Base-by-base conservation (phyloP, 2,329 filamentous ascomycete species). In the Pseudonectria buxi region DNA sequence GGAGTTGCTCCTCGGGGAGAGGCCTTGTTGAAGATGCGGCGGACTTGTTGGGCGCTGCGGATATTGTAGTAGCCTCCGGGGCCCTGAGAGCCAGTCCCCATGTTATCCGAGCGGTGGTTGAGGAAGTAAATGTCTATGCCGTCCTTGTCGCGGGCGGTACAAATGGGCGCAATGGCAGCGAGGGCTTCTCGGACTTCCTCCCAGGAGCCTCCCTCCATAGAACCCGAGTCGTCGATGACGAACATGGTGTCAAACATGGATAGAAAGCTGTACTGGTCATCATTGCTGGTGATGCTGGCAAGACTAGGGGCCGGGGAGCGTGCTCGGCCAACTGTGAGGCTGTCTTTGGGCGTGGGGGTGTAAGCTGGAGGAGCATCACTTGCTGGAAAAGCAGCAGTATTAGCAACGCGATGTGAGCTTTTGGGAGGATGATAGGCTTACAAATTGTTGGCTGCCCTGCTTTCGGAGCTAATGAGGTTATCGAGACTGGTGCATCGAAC, bases 111-210 rank as follows among this genome's bases (percentile, higher is more conserved):
- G 25, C 57, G 54, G 55, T 83, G 74, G 63, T 96, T 95, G 26
- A 96, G 69, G 61, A 96, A 96, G 71, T 86, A 88, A 44, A 96
- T 68, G 55, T 96, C 90, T 47, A 96, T 80, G 14, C 90, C 90
- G 58, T 95, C 86, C 1, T 68, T 63, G 56, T 96, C 90, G 58
- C 85, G 80, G 4, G 68, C 58, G 1, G 86, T 85, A 63, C 89
- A 94, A 52, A 95, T 83, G 1, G 86, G 86, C 0, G 86, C 75
- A 52, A 96, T 88, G 31, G 77, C 70, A 24, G 72, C 64, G 3
- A 96, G 73, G 2, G 83, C 86, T 7, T 72, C 66, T 16, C 72
- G 64, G 1, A 86, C 85, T 58, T 95, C 85, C 10, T 64, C 59
- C 90, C 90, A 96, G 14, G 72, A 74, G n/a, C 65, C 55, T 12